These are phyloP conservation scores for Tricholoma flavovirens DNA, from an alignment of 768 basidiomycete species.

Conservation along the genomic window DNA sequence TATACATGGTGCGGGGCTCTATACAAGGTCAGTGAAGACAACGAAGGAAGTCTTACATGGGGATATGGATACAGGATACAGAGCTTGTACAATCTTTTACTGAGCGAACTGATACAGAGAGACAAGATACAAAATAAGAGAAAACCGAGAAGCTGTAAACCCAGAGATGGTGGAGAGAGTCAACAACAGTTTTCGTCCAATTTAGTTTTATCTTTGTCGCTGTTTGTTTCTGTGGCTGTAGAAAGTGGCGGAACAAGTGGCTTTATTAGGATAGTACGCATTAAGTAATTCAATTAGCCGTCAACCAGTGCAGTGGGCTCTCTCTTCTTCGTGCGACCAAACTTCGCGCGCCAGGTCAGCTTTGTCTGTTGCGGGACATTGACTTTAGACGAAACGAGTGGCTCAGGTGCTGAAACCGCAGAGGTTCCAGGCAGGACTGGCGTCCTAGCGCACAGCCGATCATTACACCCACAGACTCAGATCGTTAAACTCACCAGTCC, in stretches of 20 bases:
- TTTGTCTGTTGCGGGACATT: not conserved
- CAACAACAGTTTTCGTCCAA: conserved; percentile 2
- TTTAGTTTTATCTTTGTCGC: conserved; percentile 14
- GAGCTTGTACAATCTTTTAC: conserved; percentile 20
- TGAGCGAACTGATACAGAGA: conserved; percentile 17
- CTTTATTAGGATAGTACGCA: no score
- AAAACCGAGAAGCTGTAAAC: conserved; percentile 6
- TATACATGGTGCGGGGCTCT: conserved; percentile 14
- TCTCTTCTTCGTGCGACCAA: not conserved
- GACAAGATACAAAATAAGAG: conserved; percentile 13
- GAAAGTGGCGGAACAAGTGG: not conserved
- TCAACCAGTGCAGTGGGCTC: no score
- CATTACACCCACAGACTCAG: not conserved
- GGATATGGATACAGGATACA: conserved; percentile 18
- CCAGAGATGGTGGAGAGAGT: conserved; percentile 6
- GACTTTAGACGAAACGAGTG: not conserved
- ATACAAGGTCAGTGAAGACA: conserved; percentile 19
- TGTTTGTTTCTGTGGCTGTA: conserved; percentile 12
- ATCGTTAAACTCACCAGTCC: conserved; percentile 48
- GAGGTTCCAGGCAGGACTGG: not conserved
- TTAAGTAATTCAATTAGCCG: no score
- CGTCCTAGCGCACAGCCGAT: not conserved
- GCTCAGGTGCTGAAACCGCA: not conserved
- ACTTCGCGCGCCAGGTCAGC: not conserved
- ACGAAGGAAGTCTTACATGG: conserved; percentile 21